Conservation (phyloP, 306 rosid species). For the Pyrus communis region DNA sequence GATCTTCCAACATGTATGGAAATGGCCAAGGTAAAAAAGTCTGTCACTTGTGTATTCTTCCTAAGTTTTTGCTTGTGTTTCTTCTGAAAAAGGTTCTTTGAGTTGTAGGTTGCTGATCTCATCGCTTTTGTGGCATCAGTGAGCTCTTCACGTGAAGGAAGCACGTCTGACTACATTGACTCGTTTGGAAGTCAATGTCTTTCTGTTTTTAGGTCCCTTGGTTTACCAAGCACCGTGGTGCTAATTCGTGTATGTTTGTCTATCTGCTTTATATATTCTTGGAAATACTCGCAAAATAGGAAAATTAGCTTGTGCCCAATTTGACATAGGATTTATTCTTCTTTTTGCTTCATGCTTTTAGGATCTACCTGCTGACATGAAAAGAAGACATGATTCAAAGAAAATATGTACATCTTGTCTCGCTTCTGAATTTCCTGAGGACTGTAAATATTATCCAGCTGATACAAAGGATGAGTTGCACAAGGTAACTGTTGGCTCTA, state of each 20-base stretch:
- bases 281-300: background rate
- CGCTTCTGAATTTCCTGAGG: slow-evolving; percentile 80
- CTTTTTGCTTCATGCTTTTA: slow-evolving; percentile 12
- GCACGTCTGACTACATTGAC: slow-evolving; percentile 57
- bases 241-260: slow-evolving; percentile 72
- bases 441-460: slow-evolving; percentile 77
- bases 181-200: slow-evolving; percentile 90
- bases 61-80: background rate
- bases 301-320: background rate
- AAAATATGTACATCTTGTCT: slow-evolving; percentile 63
- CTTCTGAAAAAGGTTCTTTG: slow-evolving; percentile 2
- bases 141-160: slow-evolving; percentile 37
- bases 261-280: background rate
- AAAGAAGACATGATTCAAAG: slow-evolving; percentile 65
- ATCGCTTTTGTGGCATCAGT: slow-evolving; percentile 81
- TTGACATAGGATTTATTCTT: background rate
- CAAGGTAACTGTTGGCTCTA: slow-evolving; percentile 42
- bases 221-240: slow-evolving; percentile 85
- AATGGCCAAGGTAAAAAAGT: slow-evolving; percentile 76
- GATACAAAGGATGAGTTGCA: slow-evolving; percentile 86
- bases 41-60: background rate
- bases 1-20: slow-evolving; percentile 75
- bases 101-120: slow-evolving; percentile 77
- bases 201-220: slow-evolving; percentile 83
- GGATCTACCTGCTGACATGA: slow-evolving; percentile 72